Evolutionary conservation across 1,284 basidiomycete species (phyloP).

Genomic region (Melampsora abietis-canadensis): DNA sequence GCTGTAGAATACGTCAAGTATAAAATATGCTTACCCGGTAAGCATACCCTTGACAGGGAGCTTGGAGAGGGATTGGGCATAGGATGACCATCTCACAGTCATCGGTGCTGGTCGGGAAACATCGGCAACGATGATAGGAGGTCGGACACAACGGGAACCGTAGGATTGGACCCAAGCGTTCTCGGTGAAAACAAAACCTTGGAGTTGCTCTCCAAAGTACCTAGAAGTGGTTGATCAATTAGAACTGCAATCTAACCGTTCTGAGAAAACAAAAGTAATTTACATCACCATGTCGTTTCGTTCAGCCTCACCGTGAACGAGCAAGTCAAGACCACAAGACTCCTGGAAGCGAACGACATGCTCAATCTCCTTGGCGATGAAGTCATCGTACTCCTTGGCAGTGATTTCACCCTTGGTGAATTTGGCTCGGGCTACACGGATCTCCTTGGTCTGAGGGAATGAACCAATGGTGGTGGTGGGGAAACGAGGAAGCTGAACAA

Average conservation of each 20-base stretch:
- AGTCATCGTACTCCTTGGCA: slow-evolving; percentile 85
- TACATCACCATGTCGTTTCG: slow-evolving; percentile 57
- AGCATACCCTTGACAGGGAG: slow-evolving; percentile 99
- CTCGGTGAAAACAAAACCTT: slow-evolving; percentile 96
- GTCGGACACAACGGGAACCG: slow-evolving; percentile 89
- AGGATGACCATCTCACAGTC: slow-evolving; percentile 95
- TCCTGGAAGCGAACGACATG: slow-evolving; percentile 94
- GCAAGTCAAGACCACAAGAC: slow-evolving; percentile 88
- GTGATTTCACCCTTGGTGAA: slow-evolving; percentile 89
- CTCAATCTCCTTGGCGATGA: slow-evolving; percentile 98
- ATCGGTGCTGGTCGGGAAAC: slow-evolving; percentile 89
- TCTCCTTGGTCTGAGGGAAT: slow-evolving; percentile 86
- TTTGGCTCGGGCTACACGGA: slow-evolving; percentile 90
- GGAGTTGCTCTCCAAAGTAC: slow-evolving; percentile 97
- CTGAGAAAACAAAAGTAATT: slow-evolving; percentile 23
- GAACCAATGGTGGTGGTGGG: slow-evolving; percentile 98
- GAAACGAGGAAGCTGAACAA: slow-evolving; percentile 91
- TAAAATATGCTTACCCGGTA: slow-evolving; percentile 28
- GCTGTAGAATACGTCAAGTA: slow-evolving; percentile 61
- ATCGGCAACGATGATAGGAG: slow-evolving; percentile 97
- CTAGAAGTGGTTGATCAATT: slow-evolving; percentile 57
- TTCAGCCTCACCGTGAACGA: slow-evolving; percentile 94
- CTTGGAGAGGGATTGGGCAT: slow-evolving; percentile 89
- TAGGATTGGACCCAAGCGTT: slow-evolving; percentile 99
- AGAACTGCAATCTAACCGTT: slow-evolving; percentile 49